Conservation (phyloP, 2,329 filamentous ascomycete species). For the Pseudogymnoascus sp. region DNA sequence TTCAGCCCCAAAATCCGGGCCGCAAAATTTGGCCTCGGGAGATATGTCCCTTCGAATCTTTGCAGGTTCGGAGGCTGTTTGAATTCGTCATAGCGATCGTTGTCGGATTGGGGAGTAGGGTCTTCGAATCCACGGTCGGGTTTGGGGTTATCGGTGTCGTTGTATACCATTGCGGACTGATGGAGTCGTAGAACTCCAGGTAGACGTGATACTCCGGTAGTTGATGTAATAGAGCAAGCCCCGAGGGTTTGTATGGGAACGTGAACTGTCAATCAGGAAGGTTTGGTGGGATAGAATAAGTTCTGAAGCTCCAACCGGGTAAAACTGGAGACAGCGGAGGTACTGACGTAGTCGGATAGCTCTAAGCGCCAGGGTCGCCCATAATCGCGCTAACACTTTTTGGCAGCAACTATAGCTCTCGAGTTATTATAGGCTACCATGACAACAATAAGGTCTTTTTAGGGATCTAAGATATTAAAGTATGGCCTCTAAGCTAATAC, state of each 20-base stretch:
- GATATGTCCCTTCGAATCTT: conserved; percentile 16
- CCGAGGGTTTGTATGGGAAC: neutral
- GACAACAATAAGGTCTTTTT: neutral
- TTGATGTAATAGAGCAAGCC: neutral
- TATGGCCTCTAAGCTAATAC: neutral
- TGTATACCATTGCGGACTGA: conserved; percentile 4
- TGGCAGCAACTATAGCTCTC: neutral
- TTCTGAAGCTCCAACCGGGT: conserved; percentile 5
- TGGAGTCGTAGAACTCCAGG: neutral
- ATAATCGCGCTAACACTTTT: neutral
- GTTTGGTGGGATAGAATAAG: conserved; percentile 4
- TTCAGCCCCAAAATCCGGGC: conserved; percentile 21
- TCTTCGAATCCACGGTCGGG: conserved; percentile 6
- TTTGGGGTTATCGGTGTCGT: conserved; percentile 1
- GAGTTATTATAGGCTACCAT: neutral
- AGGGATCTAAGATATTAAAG: neutral
- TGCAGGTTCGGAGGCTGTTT: neutral
- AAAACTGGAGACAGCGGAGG: neutral
- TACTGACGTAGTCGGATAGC: neutral
- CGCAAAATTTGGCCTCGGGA: conserved; percentile 23
- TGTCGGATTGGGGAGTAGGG: conserved; percentile 1
- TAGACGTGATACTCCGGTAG: neutral
- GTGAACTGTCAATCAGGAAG: neutral
- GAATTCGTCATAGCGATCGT: neutral
- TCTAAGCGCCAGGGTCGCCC: neutral